Percentiles rank a stretch among this genome's conserved stretches.
phyloP scores from a whole-genome alignment of 2,329 filamentous ascomycete genomes.

The Bipolaris cookei region DNA sequence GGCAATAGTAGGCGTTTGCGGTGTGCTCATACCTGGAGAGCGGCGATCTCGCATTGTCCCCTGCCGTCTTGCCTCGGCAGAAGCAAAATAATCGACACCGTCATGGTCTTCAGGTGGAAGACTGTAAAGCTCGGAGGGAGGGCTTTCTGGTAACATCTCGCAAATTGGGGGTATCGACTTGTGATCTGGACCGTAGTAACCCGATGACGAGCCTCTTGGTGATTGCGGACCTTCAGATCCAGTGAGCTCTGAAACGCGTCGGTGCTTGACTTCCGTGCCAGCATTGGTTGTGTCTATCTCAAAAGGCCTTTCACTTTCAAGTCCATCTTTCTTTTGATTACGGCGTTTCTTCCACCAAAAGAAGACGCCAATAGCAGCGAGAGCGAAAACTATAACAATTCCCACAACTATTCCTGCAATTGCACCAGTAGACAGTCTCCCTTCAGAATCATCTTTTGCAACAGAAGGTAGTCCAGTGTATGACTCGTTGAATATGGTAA shows the following conservation, averaged over 20 bases:
- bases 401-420: constrained; percentile 46
- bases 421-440: constrained; percentile 35
- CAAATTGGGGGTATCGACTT: constrained; percentile 42
- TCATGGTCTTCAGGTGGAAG: constrained; percentile 30
- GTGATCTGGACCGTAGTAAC: constrained; percentile 35
- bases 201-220: constrained; percentile 31
- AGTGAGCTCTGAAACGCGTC: constrained; percentile 43
- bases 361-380: constrained; percentile 35
- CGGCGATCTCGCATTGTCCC: constrained; percentile 33
- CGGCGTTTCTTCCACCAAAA: constrained; percentile 38
- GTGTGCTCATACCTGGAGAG: constrained; percentile 36
- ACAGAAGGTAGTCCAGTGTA: constrained; percentile 15
- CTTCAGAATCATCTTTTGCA: constrained; percentile 1
- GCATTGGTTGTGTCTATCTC: constrained; percentile 23
- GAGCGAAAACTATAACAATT: constrained; percentile 34
- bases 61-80: constrained; percentile 25
- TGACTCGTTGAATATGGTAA: constrained; percentile 32
- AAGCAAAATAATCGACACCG: constrained; percentile 36
- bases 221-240: constrained; percentile 39
- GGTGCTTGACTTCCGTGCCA: constrained; percentile 37
- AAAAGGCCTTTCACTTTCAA: constrained; percentile 8
- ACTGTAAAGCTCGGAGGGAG: constrained; percentile 44
- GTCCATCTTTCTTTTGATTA: constrained; percentile 7
- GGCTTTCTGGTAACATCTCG: constrained; percentile 43
- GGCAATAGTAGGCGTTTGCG: constrained; percentile 35